Evolutionary conservation across 2,329 filamentous ascomycete genomes (phyloP).

Genomic region (Davidsoniella virescens): DNA sequence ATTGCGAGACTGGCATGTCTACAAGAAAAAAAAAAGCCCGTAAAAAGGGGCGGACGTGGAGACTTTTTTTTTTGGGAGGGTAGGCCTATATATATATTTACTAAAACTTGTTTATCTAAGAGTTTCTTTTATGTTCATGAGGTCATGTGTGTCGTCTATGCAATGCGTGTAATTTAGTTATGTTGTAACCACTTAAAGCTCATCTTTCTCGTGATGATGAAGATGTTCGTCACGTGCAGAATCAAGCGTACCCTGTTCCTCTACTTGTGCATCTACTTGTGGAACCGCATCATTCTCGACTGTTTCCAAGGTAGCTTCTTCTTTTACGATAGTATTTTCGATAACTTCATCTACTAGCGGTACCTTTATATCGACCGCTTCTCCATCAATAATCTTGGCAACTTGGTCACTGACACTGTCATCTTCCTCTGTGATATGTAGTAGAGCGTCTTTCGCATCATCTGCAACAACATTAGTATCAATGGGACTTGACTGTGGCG

Average conservation of each 20-base stretch:
- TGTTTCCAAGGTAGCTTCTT: not conserved
- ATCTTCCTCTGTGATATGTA: constrained; percentile 16
- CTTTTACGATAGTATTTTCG: not conserved
- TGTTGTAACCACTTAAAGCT: constrained; percentile 11
- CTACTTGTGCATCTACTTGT: not conserved
- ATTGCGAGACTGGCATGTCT: too few species aligned
- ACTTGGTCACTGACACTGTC: constrained; percentile 36
- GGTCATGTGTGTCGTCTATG: not conserved
- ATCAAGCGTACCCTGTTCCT: not conserved
- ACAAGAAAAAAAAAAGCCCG: too few species aligned
- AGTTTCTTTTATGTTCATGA: not conserved
- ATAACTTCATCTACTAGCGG: not conserved
- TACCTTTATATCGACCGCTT: constrained; percentile 8
- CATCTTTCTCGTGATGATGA: constrained; percentile 23
- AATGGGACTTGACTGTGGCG: too few species aligned
- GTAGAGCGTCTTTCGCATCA: constrained; percentile 16
- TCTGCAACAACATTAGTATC: not conserved
- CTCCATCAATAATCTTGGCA: constrained; percentile 33
- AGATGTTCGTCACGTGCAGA: constrained; percentile 24
- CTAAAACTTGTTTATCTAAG: not conserved
- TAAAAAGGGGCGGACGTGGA: too few species aligned
- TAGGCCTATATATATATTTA: not conserved
- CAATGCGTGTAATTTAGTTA: too few species aligned
- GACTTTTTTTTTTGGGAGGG: too few species aligned
- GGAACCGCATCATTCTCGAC: not conserved